Base-by-base conservation (phyloP, 768 basidiomycete species). In the Lentinula aciculospora region DNA sequence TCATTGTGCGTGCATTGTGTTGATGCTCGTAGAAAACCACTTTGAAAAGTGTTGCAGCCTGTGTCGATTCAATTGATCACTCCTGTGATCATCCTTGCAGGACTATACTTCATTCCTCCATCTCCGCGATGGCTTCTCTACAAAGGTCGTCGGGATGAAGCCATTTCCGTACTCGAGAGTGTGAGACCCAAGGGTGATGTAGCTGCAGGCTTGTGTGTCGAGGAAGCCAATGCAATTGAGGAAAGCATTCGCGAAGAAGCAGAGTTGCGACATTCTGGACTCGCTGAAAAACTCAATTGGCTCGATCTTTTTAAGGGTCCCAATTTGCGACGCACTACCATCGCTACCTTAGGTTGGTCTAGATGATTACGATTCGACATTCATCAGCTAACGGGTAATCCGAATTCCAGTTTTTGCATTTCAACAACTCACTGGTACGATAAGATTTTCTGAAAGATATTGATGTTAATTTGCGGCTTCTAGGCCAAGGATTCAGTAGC, bases 161-260 rank as follows among this genome's bases (percentile, higher is more conserved):
- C 54, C 27, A 56, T 56, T 12, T 40, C 54, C 13, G 54, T 56
- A 4, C 31, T 56, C 7, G 44, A 46, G n/a, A 56, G 21, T 40
- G 54, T 56, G 21, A 44, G 54, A 45, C 54, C 54, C 40, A 56
- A 56, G 19, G 31, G 29, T 6, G 40, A 56, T 45, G 54, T 46
- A 21, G 54, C 28, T 45, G 54, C 54, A 8, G 54, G 54, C 40
- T 45, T 56, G 36, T 56, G 54, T 32, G 42, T 44, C 0, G 54
- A 56, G 13, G 54, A 56, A 45, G 54, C 54, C 17, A 46, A 56
- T 36, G 54, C 54, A 3, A 56, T 56, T 15, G 54, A 56, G 32
- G 54, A 56, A 23, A 56, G 54, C 15, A 56, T 56, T 31, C 54
- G 54, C 5, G 54, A 56, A 37, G 54, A 56, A 44, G 54, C 54